Evolutionary conservation across 176 grass and related monocot genomes (phyloP), one percentile per base, ranked within the genome.

Genomic region (Poa annua): DNA sequence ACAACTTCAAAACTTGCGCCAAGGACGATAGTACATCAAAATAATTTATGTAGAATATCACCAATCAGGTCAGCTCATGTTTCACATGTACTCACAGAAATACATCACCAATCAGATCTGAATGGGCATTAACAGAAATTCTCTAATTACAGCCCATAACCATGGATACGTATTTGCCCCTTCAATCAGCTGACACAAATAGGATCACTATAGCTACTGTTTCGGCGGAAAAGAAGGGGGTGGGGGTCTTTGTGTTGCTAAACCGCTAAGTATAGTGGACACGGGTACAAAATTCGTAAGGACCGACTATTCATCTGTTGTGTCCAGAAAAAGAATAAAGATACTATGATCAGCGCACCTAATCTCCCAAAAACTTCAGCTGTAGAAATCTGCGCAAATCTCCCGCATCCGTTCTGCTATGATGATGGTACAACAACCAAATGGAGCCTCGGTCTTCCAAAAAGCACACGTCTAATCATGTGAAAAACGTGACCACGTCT

Each of bases 401-500:
- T 89, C 61, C 73, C 45, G 72, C 33, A 16, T 15, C 71, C 70
- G 80, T 38, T 69, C 62, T 80, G 51, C 60, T 70, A 70, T 3
- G 57, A 75, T 41, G 83, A 7, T 36, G 35, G 60, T 75, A 85
- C 82, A 59, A 80, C 73, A 53, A 41, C 39, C 29, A 75, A 25
- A 69, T 8, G 41, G 13, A 9, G 8, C 50, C 44, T 76, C 7
- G 7, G 79, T 29, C 57, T 19, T 13, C 45, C 45, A 47, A 47
- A 47, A 47, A 47, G 48, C 82, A 80, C 81, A 51, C 38, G 42
- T 67, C 42, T 48, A 88, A 87, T 91, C 76, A 98, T 48, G 95
- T 98, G 71, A 98, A 98, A 57, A 98, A 77, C 8, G 92, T 98
- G 57, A 98, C 95, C 45, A 98, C 95, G 85, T 98, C 95, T 91